Conservation (phyloP, 352 stramenopile genomes). For the Pythium monospermum region DNA sequence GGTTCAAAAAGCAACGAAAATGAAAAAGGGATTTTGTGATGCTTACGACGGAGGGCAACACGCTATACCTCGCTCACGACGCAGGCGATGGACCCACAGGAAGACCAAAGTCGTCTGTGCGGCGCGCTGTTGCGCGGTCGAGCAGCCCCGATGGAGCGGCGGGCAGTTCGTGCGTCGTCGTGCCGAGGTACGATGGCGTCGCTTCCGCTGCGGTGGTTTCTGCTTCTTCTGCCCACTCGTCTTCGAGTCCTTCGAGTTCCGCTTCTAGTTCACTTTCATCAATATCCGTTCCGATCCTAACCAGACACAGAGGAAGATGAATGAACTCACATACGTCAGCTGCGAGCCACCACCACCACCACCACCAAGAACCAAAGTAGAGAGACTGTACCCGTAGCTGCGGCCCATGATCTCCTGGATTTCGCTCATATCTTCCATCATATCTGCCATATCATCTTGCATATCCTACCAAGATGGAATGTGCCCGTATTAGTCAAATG, state of each 20-base stretch:
- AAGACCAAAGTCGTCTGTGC: slow-evolving; percentile 73
- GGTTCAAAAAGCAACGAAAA: too few species aligned
- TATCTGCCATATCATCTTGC: slow-evolving; percentile 95
- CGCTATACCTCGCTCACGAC: too few species aligned
- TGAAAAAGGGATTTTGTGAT: background rate
- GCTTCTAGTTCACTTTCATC: slow-evolving; percentile 94
- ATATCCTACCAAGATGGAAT: slow-evolving; percentile 90
- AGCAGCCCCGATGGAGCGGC: slow-evolving; percentile 42
- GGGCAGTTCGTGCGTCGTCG: slow-evolving; percentile 49
- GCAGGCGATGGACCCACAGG: slow-evolving; percentile 32
- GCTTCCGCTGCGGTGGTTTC: slow-evolving; percentile 32
- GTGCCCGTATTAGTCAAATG: too few species aligned
- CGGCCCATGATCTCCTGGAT: slow-evolving; percentile 96
- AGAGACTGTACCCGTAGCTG: slow-evolving; percentile 89
- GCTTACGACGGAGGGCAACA: background rate
- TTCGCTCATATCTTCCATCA: slow-evolving; percentile 98
- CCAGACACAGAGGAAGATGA: too few species aligned
- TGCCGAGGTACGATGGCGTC: slow-evolving; percentile 60
- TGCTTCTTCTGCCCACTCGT: slow-evolving; percentile 89
- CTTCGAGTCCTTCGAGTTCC: slow-evolving; percentile 91
- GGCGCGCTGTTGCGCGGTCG: slow-evolving; percentile 24
- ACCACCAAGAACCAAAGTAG: too few species aligned
- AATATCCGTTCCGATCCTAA: slow-evolving; percentile 91
- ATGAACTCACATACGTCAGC: too few species aligned
- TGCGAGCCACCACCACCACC: too few species aligned